phyloP scores from a whole-genome alignment of 2,329 filamentous ascomycete species.

The Neurospora sp. region DNA sequence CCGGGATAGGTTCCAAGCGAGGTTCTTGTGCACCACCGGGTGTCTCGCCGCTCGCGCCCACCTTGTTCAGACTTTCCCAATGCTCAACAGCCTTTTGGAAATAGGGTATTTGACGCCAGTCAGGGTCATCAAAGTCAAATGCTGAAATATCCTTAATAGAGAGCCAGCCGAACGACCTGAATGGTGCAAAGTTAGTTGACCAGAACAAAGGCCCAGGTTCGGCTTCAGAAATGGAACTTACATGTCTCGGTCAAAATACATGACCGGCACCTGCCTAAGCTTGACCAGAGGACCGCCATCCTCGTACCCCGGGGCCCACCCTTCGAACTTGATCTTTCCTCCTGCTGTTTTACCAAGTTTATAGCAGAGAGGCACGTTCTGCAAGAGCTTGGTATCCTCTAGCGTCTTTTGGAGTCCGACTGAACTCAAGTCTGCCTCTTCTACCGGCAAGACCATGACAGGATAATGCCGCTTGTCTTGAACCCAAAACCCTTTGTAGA shows the following conservation, averaged over 20 bases:
- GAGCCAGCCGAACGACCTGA: constrained; percentile 17
- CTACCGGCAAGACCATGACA: constrained; percentile 26
- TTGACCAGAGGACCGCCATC: constrained; percentile 24
- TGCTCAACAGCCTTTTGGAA: constrained; percentile 10
- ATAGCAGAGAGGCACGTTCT: constrained; percentile 26
- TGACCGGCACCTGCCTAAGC: constrained; percentile 29
- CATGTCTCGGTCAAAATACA: constrained; percentile 26
- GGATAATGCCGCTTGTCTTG: constrained; percentile 22
- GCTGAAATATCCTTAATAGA: constrained; percentile 12
- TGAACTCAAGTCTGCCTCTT: constrained; percentile 21
- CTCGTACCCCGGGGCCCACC: constrained; percentile 28
- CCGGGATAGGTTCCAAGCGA: neutral
- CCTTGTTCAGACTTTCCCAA: constrained; percentile 4
- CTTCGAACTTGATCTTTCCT: constrained; percentile 21
- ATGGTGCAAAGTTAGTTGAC: neutral
- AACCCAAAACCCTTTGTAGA: constrained; percentile 26
- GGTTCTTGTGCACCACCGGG: neutral
- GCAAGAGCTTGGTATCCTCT: constrained; percentile 22
- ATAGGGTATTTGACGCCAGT: constrained; percentile 8
- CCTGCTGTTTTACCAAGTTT: constrained; percentile 14
- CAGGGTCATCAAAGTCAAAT: constrained; percentile 16
- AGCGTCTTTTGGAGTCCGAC: constrained; percentile 22
- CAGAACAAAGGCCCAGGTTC: neutral
- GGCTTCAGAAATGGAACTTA: constrained; percentile 10
- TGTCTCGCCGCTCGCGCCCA: neutral